A percentile compares a stretch with the other conserved stretches of the same genome.
Evolutionary conservation across 768 basidiomycete species (phyloP).

Genomic region (Mrakia gelida): DNA sequence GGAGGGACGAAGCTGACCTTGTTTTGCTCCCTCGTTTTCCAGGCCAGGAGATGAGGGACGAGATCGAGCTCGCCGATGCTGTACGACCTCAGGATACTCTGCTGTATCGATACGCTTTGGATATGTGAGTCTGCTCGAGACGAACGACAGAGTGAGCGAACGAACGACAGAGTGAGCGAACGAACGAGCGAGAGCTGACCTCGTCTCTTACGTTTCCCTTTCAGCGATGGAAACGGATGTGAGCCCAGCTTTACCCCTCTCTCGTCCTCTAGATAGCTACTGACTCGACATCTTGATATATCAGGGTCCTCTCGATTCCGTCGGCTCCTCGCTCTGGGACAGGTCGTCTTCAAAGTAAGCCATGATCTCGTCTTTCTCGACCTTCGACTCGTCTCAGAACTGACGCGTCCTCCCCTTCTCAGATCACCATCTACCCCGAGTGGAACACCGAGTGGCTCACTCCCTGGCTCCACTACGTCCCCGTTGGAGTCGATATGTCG

Average conservation of each 20-base stretch:
- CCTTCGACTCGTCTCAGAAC: too few relatives aligned
- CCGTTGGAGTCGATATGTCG: slow-evolving; percentile 37
- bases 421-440: slow-evolving; percentile 20
- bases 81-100: background rate
- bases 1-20: background rate
- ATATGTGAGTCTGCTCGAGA: background rate
- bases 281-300: background rate
- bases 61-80: background rate
- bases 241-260: background rate
- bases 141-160: too few relatives aligned
- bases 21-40: background rate
- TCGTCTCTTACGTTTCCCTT: background rate
- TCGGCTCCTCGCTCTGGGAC: slow-evolving; percentile 3
- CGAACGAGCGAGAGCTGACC: background rate
- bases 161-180: too few relatives aligned
- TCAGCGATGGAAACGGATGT: slow-evolving; percentile 27
- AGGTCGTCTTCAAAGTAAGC: slow-evolving; percentile 19
- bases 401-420: background rate
- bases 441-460: slow-evolving; percentile 33
- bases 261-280: too few relatives aligned
- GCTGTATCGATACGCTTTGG: background rate
- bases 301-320: slow-evolving; percentile 25
- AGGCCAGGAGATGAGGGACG: background rate
- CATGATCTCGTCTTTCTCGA: too few relatives aligned
- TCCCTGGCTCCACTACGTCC: slow-evolving; percentile 44